Evolutionary conservation across 345 rosid genomes (phyloP), one percentile per base, ranked within the genome.

Genomic region (Gynandropsis gynandra): DNA sequence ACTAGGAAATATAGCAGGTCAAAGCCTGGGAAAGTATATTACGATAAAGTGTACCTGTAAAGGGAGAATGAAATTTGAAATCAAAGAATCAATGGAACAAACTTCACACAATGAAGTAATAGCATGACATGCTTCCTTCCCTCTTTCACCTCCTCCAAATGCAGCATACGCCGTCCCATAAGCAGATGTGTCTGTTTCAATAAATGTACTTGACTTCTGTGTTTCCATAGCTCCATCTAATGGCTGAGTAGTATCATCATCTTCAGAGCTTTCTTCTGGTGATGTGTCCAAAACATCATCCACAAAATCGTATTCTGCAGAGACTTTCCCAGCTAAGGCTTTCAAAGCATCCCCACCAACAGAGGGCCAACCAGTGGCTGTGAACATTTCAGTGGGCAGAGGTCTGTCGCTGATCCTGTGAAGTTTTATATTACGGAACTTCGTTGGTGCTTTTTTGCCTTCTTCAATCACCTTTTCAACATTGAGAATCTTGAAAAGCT

Each of bases 51-150:
- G 63, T 46, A 92, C 98, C 97, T 92, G 97, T 65, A 92, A 66
- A 0, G 97, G 95, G 50, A 92, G 84, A 70, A 92, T 87, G 69
- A 92, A 92, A 64, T 83, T 92, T 48, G 98, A 87, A 64, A 92
- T 92, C 62, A 92, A 76, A 33, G 88, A 78, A 67, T 92, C 94
- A 33, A 92, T 83, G 18, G 97, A 76, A 72, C 95, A 84, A 63
- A 87, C 77, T 85, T 85, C 95, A 73, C 95, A 87, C 52, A 92
- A 62, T 42, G 98, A 78, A 50, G 85, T 82, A 69, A 92, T 87
- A 47, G 97, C 95, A 78, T 80, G 88, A 62, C 93, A 85, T 43
- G 98, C 97, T 39, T 85, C 94, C 63, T 62, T 82, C 50, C 90
- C 88, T 56, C 72, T 77, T 50, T 80, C 77, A 52, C 52, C 66